Evolutionary conservation across 2,329 filamentous ascomycete genomes (phyloP).

Genomic region (Xylariaceae sp.): DNA sequence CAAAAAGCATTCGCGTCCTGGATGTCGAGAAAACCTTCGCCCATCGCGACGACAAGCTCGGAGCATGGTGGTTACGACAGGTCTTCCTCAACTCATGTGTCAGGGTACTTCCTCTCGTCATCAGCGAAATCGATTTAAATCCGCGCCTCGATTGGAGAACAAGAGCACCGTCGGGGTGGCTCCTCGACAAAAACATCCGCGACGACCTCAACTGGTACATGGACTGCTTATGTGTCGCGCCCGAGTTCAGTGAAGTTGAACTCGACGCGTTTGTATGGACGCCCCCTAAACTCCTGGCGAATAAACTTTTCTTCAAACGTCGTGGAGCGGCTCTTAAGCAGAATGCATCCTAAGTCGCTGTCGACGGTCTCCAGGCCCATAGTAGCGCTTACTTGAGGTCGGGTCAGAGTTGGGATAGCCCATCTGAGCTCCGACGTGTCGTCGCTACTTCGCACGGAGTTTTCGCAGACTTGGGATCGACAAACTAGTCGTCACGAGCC

Average conservation of each 20-base stretch:
- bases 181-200: background rate
- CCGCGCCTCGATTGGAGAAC: background rate
- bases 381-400: background rate
- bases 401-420: background rate
- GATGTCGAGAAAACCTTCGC: background rate
- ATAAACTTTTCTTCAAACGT: background rate
- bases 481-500: no score
- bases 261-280: background rate
- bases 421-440: no score
- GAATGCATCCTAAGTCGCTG: background rate
- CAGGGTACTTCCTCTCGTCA: background rate
- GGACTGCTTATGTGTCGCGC: background rate
- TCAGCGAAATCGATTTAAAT: background rate
- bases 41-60: background rate
- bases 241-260: background rate
- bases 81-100: background rate
- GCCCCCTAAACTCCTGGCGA: background rate
- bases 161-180: background rate
- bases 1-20: background rate
- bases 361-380: background rate
- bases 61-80: background rate
- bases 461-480: no score
- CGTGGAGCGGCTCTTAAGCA: background rate
- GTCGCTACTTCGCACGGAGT: no score
- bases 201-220: background rate